Evolutionary conservation across 208 protist species (phyloP).

Genomic region (Leishmania tarentolae): DNA sequence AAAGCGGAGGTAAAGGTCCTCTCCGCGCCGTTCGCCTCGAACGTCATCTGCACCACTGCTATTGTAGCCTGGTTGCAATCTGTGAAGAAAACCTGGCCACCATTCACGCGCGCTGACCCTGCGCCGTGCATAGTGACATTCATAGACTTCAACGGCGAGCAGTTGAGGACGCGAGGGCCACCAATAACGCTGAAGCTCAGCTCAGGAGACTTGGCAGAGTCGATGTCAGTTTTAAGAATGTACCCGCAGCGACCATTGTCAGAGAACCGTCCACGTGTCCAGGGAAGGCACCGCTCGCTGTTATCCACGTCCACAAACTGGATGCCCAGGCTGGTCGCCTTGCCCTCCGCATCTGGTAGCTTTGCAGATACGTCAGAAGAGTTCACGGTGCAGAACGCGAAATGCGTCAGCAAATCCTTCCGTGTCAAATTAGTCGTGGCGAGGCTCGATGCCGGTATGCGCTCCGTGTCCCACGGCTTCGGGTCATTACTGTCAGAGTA

Average conservation of each 20-base stretch:
- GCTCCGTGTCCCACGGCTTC: slow-evolving; percentile 74
- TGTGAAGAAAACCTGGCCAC: slow-evolving; percentile 64
- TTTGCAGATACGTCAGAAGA: slow-evolving; percentile 9
- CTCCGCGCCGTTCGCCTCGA: slow-evolving; percentile 63
- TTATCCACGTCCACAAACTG: slow-evolving; percentile 80
- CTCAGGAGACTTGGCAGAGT: slow-evolving; percentile 43
- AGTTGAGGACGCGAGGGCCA: slow-evolving; percentile 67
- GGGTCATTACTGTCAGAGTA: slow-evolving; percentile 40
- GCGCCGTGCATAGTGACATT: slow-evolving; percentile 53
- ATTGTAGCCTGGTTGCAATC: slow-evolving; percentile 74
- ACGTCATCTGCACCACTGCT: slow-evolving; percentile 71
- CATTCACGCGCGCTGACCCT: slow-evolving; percentile 53
- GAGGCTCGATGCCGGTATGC: slow-evolving; percentile 27
- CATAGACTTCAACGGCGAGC: slow-evolving; percentile 42
- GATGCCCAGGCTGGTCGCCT: slow-evolving; percentile 54
- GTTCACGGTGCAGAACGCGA: slow-evolving; percentile 65
- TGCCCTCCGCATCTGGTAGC: slow-evolving; percentile 39
- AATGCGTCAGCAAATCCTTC: slow-evolving; percentile 63
- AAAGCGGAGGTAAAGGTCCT: slow-evolving; percentile 73
- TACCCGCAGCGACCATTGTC: slow-evolving; percentile 89
- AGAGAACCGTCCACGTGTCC: slow-evolving; percentile 70
- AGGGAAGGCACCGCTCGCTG: slow-evolving; percentile 48
- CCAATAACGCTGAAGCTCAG: slow-evolving; percentile 70
- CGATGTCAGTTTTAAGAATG: slow-evolving; percentile 71
- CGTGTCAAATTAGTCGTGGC: slow-evolving; percentile 34